Percentiles rank a stretch among this genome's conserved stretches.
These are phyloP conservation scores for Coniophora puteana DNA, from an alignment of 1,284 basidiomycete species.

Conservation along the genomic window DNA sequence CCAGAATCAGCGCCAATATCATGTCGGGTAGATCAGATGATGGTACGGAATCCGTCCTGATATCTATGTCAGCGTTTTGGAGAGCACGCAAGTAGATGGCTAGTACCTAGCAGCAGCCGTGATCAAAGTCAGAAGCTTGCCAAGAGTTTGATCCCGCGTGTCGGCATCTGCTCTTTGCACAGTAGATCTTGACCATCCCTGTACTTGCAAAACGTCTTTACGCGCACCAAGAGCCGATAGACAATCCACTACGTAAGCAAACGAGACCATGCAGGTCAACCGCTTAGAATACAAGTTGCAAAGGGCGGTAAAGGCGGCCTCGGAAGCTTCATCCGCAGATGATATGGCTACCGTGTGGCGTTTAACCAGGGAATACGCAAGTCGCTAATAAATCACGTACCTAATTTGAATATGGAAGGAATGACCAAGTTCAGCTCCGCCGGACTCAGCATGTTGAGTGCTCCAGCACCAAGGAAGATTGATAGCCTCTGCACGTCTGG, in stretches of 20 bases:
- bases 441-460: slow-evolving; percentile 26
- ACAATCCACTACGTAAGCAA: slow-evolving; percentile 13
- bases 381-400: slow-evolving; percentile 24
- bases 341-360: too few relatives aligned
- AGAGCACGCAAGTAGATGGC: neutral
- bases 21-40: slow-evolving; percentile 44
- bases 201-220: slow-evolving; percentile 12
- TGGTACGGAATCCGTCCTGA: slow-evolving; percentile 33
- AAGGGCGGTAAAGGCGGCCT: too few relatives aligned
- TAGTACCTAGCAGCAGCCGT: slow-evolving; percentile 44
- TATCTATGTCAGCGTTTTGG: slow-evolving; percentile 8
- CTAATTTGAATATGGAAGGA: slow-evolving; percentile 36
- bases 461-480: slow-evolving; percentile 39
- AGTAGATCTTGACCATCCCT: slow-evolving; percentile 10
- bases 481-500: slow-evolving; percentile 39
- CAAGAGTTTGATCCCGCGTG: slow-evolving; percentile 29
- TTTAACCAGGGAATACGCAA: too few relatives aligned
- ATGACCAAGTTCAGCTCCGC: slow-evolving; percentile 27
- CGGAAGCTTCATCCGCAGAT: too few relatives aligned
- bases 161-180: slow-evolving; percentile 10
- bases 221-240: slow-evolving; percentile 24
- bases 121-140: slow-evolving; percentile 42
- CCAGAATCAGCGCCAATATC: slow-evolving; percentile 45
- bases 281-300: too few relatives aligned
- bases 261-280: too few relatives aligned